These are phyloP conservation scores for Hypericum androsaemum DNA, from an alignment of 345 rosid genomes.

Conservation along the genomic window DNA sequence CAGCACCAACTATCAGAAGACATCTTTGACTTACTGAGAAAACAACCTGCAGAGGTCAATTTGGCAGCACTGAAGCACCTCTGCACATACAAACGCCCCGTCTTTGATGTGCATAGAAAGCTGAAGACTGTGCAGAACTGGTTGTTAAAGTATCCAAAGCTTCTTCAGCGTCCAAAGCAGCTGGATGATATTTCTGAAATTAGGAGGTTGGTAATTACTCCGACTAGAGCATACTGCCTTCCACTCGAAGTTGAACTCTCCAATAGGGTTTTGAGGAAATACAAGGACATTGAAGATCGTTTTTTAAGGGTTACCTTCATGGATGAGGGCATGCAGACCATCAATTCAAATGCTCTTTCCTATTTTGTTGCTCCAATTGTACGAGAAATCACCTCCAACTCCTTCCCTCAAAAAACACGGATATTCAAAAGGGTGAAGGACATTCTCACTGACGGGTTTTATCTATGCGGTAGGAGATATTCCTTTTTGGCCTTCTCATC, in stretches of 20 bases:
- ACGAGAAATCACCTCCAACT: slow-evolving; percentile 36
- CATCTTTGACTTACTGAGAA: slow-evolving; percentile 54
- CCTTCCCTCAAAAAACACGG: slow-evolving; percentile 54
- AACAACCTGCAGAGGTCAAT: slow-evolving; percentile 47
- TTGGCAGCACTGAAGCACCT: slow-evolving; percentile 66
- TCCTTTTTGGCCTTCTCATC: slow-evolving; percentile 88
- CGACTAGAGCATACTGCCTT: slow-evolving; percentile 75
- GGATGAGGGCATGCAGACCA: slow-evolving; percentile 78
- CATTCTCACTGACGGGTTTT: slow-evolving; percentile 60
- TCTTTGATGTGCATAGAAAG: slow-evolving; percentile 51
- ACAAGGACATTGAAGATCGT: slow-evolving; percentile 51
- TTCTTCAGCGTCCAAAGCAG: slow-evolving; percentile 29
- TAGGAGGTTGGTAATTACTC: slow-evolving; percentile 69
- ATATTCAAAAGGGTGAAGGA: slow-evolving; percentile 58
- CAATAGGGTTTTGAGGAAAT: slow-evolving; percentile 71
- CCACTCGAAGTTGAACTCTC: slow-evolving; percentile 92
- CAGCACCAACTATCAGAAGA: slow-evolving; percentile 50
- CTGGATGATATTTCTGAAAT: slow-evolving; percentile 51
- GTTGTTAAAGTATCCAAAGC: slow-evolving; percentile 51
- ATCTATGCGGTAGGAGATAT: slow-evolving; percentile 66
- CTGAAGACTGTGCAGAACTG: slow-evolving; percentile 56
- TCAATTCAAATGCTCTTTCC: slow-evolving; percentile 51
- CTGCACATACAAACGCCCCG: slow-evolving; percentile 45
- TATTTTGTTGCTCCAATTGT: slow-evolving; percentile 61
- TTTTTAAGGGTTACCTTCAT: slow-evolving; percentile 81